Evolutionary conservation across 2,329 filamentous ascomycete species (phyloP).

Genomic region (Penicillium sp.): DNA sequence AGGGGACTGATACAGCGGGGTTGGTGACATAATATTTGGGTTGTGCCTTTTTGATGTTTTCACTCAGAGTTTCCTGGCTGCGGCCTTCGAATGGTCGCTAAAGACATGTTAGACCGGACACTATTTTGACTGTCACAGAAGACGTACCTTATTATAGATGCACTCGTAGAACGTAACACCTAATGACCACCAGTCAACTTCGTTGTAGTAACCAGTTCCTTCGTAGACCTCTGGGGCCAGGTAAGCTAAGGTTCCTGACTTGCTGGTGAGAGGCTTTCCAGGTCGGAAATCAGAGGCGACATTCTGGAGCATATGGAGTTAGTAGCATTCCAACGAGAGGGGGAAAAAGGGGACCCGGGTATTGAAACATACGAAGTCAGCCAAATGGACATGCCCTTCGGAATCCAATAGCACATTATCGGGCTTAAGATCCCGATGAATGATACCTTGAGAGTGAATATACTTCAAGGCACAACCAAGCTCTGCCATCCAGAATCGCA

Average conservation of each 20-base stretch:
- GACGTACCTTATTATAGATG: slow-evolving; percentile 88
- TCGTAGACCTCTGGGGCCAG: slow-evolving; percentile 93
- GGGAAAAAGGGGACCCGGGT: background rate
- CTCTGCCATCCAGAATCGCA: slow-evolving; percentile 95
- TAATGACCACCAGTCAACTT: slow-evolving; percentile 98
- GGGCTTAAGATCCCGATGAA: slow-evolving; percentile 87
- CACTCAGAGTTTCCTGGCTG: slow-evolving; percentile 75
- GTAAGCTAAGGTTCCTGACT: slow-evolving; percentile 94
- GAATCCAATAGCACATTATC: slow-evolving; percentile 87
- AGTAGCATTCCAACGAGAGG: background rate
- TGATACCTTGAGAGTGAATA: slow-evolving; percentile 80
- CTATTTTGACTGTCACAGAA: background rate
- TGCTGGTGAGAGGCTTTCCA: slow-evolving; percentile 82
- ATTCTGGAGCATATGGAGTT: slow-evolving; percentile 59
- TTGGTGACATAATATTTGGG: slow-evolving; percentile 90
- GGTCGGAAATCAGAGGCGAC: slow-evolving; percentile 91
- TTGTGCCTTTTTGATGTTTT: slow-evolving; percentile 74
- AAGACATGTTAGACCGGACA: slow-evolving; percentile 28
- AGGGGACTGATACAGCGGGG: slow-evolving; percentile 83
- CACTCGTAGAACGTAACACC: slow-evolving; percentile 99
- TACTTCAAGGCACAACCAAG: slow-evolving; percentile 87
- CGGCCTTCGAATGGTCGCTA: slow-evolving; percentile 91
- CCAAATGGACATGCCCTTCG: slow-evolving; percentile 92
- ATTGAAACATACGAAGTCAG: slow-evolving; percentile 75
- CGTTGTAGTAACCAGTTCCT: slow-evolving; percentile 81